Percentiles rank a stretch among this genome's conserved stretches.
Conservation (phyloP, 192 early-diverging fungal species). For the Umbelopsis isabellina region DNA sequence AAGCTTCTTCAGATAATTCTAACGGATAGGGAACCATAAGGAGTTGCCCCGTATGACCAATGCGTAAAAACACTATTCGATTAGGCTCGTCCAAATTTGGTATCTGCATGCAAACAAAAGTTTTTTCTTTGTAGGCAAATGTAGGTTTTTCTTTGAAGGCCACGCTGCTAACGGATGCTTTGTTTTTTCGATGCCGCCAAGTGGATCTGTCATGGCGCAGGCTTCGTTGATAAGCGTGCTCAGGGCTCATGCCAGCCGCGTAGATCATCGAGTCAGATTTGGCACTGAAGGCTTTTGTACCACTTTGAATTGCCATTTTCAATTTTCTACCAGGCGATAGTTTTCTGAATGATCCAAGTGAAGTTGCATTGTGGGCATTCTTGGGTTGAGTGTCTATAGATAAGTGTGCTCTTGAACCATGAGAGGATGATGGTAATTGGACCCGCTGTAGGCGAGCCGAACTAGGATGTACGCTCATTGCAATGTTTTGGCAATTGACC, state of each 20-base stretch:
- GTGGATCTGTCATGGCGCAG: neutral
- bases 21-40: neutral
- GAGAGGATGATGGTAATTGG: no score
- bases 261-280: neutral
- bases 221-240: neutral
- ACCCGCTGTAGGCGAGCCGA: neutral
- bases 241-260: neutral
- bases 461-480: no score
- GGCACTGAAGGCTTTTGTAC: conserved; percentile 7
- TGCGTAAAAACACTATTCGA: neutral
- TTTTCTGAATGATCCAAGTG: neutral
- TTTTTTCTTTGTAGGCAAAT: conserved; percentile 3
- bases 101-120: conserved; percentile 7
- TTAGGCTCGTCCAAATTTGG: neutral
- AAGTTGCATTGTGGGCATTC: neutral
- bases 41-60: conserved; percentile 8
- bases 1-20: neutral
- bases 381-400: neutral
- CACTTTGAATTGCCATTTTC: conserved; percentile 20
- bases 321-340: conserved; percentile 17
- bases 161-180: neutral
- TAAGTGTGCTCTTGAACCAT: no score
- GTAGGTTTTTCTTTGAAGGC: neutral
- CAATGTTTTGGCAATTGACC: no score
- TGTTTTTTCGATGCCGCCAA: conserved; percentile 1